Base-by-base conservation (phyloP, 306 rosid genomes). In the Lathyrus tuberosus region DNA sequence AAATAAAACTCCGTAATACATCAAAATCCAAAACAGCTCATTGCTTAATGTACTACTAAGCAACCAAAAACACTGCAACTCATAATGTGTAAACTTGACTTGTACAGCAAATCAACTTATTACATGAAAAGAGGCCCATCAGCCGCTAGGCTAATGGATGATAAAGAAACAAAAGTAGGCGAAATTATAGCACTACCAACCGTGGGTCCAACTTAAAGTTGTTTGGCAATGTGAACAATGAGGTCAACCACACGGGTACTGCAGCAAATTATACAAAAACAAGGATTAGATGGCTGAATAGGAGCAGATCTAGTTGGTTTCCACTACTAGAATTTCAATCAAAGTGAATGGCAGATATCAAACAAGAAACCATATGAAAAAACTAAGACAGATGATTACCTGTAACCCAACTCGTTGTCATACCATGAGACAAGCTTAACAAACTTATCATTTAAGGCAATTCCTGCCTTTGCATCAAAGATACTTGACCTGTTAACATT, bases 391-490 rank as follows among this genome's bases (percentile, higher is more conserved):
- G 46, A 10, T 12, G 38, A 72, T 67, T 79, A 90, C 96, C 95
- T 90, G 88, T 90, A 90, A 15, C 95, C 95, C 88, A 71, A 61
- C 82, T 90, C 95, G 35, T 90, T 90, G 84, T 90, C 95, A 14
- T 90, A 90, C 97, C 95, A 90, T 0, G 92, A 13, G 10, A 90
- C 84, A 11, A 88, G 53, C 91, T 90, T 90, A 47, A 78, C 80
- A 37, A 75, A 90, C 5, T 59, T 43, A 0, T 88, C 79, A 28
- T 60, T 90, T 80, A 90, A 70, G 20, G 97, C 95, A 63, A 86
- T 88, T 63, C 96, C 96, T 0, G 91, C 96, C 82, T 86, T 88
- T 1, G 95, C 96, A 47, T 90, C 90, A 48, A 90, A 88, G 67
- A 87, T 84, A 38, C 95, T 86, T 44, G 91, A 88, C 91, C 96